Conservation (phyloP, 495 filamentous ascomycete species). For the Parathielavia hyrcaniae region DNA sequence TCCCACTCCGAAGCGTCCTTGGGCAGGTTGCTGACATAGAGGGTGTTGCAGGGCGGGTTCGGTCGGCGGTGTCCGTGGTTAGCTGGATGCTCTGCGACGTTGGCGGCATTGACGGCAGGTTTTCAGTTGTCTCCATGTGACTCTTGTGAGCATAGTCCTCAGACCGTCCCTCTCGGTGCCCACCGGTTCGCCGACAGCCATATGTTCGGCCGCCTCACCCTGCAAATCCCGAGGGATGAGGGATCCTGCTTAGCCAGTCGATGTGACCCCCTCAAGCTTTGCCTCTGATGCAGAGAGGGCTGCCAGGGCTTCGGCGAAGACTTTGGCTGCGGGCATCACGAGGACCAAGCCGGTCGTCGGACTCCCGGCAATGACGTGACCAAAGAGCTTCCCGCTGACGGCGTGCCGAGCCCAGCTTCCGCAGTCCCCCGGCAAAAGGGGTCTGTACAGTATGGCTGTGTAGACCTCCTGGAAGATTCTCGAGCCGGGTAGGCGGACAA, state of each 20-base stretch:
- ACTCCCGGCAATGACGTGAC: not conserved
- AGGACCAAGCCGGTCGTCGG: not conserved
- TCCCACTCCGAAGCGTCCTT: conserved; percentile 94
- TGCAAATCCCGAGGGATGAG: too few relatives aligned
- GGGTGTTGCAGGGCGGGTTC: conserved; percentile 95
- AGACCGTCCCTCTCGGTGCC: too few relatives aligned
- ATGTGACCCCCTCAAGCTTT: too few relatives aligned
- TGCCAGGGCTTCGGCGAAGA: not conserved
- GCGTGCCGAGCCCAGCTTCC: not conserved
- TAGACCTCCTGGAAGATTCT: not conserved
- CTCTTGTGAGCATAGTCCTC: too few relatives aligned
- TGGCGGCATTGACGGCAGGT: too few relatives aligned
- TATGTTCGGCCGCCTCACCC: too few relatives aligned
- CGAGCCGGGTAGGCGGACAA: not conserved
- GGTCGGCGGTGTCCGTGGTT: too few relatives aligned
- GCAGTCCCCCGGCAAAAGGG: not conserved
- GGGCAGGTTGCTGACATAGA: conserved; percentile 95
- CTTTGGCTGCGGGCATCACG: not conserved
- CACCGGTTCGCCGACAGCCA: too few relatives aligned
- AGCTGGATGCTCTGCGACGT: conserved; percentile 95
- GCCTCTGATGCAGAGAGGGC: not conserved
- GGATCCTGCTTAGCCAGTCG: too few relatives aligned
- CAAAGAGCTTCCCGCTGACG: not conserved
- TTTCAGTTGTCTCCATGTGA: too few relatives aligned
- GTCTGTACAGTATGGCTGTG: not conserved